These are phyloP conservation scores for Pythium plurisporium DNA, from an alignment of 352 stramenopile species.

Conservation along the genomic window DNA sequence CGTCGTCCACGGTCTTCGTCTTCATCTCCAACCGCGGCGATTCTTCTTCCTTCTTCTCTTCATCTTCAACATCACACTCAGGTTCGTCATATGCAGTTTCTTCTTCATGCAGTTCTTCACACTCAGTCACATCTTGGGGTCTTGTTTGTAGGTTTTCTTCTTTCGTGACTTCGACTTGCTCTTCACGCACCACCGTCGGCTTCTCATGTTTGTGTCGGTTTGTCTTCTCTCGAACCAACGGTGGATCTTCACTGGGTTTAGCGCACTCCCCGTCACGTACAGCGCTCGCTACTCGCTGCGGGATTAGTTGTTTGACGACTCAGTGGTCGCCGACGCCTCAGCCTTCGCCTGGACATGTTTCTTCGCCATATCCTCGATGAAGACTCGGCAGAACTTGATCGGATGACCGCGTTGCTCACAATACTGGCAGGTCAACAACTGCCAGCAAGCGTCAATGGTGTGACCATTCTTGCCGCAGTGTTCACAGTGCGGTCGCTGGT, in stretches of 20 bases:
- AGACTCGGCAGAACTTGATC: conserved; percentile 1
- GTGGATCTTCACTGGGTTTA: background rate
- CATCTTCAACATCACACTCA: background rate
- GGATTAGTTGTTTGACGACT: conserved; percentile 19
- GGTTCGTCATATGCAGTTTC: background rate
- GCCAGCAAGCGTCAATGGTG: background rate
- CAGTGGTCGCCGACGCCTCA: background rate
- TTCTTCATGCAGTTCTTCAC: background rate
- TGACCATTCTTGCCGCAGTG: background rate
- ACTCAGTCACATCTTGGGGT: background rate
- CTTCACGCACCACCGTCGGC: background rate
- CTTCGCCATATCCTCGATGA: conserved; percentile 1
- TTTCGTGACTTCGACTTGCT: conserved; percentile 3
- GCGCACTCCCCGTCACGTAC: conserved; percentile 16
- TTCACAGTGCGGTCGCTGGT: background rate
- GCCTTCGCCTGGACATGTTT: background rate
- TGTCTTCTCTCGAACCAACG: background rate
- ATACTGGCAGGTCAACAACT: background rate
- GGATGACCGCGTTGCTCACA: conserved; percentile 6
- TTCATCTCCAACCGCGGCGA: background rate
- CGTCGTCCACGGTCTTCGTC: background rate
- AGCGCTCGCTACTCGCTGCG: conserved; percentile 5
- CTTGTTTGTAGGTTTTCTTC: background rate
- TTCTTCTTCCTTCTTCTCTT: background rate
- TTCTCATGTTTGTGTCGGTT: background rate